Conservation (phyloP, 2,329 filamentous ascomycete species). For the Claviceps humidiphila region DNA sequence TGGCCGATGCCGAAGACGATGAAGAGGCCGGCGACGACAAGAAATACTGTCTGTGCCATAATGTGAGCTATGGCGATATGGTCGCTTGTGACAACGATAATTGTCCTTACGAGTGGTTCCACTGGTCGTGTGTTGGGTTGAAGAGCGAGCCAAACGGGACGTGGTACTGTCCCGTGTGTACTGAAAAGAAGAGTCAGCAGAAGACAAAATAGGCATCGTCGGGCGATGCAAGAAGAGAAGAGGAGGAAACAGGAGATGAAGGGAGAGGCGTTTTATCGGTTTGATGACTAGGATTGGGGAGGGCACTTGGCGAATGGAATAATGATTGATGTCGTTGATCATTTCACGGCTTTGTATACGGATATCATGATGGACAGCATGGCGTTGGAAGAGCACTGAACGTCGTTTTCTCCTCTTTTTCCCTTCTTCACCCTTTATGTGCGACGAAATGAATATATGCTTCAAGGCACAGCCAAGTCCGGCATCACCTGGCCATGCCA, state of each 20-base stretch:
- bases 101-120: slow-evolving; percentile 78
- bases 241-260: too few species aligned
- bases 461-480: too few species aligned
- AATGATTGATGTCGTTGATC: background rate
- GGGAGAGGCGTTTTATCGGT: too few species aligned
- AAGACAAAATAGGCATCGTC: slow-evolving; percentile 16
- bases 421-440: background rate
- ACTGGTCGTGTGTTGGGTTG: slow-evolving; percentile 62
- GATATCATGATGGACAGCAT: background rate
- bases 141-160: slow-evolving; percentile 55
- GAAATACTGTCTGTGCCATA: slow-evolving; percentile 74
- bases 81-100: slow-evolving; percentile 76
- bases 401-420: background rate
- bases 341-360: background rate
- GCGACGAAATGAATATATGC: too few species aligned
- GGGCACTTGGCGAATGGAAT: background rate
- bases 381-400: background rate
- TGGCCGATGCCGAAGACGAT: slow-evolving; percentile 42
- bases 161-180: slow-evolving; percentile 55
- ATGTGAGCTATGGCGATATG: slow-evolving; percentile 78
- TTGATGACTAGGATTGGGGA: too few species aligned
- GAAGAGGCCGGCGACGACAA: slow-evolving; percentile 65
- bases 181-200: slow-evolving; percentile 37
- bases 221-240: too few species aligned
- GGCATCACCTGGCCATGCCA: too few species aligned